A percentile compares a stretch with the other conserved stretches of the same genome.
Conservation (phyloP, 164 flowering plant species). For the Magnolia officinalis region DNA sequence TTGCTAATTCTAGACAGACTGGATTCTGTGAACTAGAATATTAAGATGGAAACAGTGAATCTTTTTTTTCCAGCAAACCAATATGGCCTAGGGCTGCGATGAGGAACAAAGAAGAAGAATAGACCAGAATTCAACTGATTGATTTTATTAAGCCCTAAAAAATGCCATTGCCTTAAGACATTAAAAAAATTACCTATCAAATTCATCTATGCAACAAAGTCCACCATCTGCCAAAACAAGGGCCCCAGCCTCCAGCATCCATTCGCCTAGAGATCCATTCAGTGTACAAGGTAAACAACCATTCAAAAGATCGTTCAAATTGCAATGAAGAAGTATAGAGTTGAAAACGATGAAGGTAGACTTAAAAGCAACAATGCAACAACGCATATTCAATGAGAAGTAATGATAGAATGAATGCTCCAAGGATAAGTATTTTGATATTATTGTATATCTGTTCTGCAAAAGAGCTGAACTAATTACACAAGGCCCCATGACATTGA, state of each 20-base stretch:
- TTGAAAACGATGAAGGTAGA: not conserved
- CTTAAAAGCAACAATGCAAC: no score
- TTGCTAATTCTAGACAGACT: not conserved
- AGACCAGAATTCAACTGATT: not conserved
- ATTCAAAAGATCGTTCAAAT: not conserved
- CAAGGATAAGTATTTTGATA: no score
- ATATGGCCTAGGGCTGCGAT: not conserved
- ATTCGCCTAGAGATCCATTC: conserved; percentile 55
- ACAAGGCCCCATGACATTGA: no score
- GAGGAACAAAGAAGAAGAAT: not conserved
- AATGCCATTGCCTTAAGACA: not conserved
- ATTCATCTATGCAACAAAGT: conserved; percentile 95
- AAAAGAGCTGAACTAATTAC: no score
- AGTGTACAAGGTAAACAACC: not conserved
- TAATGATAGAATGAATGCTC: no score
- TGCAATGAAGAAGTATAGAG: not conserved
- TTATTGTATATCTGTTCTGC: no score
- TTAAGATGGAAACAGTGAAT: not conserved
- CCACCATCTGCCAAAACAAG: conserved; percentile 99
- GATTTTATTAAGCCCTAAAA: not conserved
- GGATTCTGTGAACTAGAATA: not conserved
- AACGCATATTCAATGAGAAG: no score
- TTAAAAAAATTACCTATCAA: conserved; percentile 61
- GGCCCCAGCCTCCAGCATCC: conserved; percentile 99
- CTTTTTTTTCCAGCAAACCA: not conserved